Percentiles rank a stretch among this genome's conserved stretches.
phyloP scores from a whole-genome alignment of 2,329 filamentous ascomycete genomes.

The Cercospora berteroae region DNA sequence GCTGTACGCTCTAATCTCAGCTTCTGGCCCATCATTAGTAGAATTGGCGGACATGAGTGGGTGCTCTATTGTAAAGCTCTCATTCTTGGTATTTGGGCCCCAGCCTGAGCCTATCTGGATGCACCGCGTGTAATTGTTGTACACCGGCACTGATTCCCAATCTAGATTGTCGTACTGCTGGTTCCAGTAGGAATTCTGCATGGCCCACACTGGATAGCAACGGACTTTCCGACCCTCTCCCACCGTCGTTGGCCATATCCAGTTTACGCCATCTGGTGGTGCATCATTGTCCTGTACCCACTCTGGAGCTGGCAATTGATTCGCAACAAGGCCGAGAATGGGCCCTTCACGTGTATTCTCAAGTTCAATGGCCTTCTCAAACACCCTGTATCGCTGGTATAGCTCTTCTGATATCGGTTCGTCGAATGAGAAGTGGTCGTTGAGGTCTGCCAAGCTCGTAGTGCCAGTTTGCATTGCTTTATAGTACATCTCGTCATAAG shows the following conservation, averaged over 20 bases:
- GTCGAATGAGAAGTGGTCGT: background rate
- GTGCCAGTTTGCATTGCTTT: background rate
- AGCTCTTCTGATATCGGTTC: background rate
- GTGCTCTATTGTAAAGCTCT: constrained; percentile 21
- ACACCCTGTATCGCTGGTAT: background rate
- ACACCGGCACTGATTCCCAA: background rate
- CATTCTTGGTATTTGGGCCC: constrained; percentile 21
- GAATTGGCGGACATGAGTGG: constrained; percentile 15
- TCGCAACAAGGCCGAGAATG: background rate
- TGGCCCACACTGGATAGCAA: background rate
- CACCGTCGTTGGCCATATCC: background rate
- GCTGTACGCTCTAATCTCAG: constrained; percentile 15
- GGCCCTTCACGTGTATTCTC: background rate
- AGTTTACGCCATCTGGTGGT: background rate
- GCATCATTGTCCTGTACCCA: background rate
- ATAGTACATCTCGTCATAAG: background rate
- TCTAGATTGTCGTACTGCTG: background rate
- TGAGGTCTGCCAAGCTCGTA: background rate
- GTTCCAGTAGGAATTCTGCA: background rate
- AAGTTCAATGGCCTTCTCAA: background rate
- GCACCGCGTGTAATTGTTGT: constrained; percentile 28
- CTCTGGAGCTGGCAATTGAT: background rate
- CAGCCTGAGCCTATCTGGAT: constrained; percentile 28
- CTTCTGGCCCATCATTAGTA: background rate
- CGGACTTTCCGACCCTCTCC: background rate